Base-by-base conservation (phyloP, 2,329 filamentous ascomycete species). In the Fusarium bactridioides region DNA sequence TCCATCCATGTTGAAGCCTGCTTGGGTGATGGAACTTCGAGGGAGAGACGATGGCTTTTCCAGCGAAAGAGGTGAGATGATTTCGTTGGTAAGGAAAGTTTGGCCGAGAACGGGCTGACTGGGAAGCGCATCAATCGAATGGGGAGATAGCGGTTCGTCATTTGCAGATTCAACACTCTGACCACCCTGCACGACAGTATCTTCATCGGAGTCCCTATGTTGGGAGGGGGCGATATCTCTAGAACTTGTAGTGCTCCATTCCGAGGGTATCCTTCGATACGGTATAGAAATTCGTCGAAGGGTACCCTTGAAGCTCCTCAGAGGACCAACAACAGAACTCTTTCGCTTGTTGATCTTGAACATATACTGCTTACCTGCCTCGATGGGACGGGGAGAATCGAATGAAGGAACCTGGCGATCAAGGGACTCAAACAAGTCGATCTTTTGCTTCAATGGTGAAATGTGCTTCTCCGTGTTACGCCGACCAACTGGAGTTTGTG, bases 341-440 rank as follows among this genome's bases (percentile, higher is more conserved):
- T 38, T 61, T n/a, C 44, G 25, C 43, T 57, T 43, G 16, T 13
- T 27, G 23, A 27, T 37, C 12, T 48, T 53, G 27, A 31, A 19
- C 23, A 41, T 2, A 23, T 45, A 38, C 12, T 48, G 21, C 15
- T 33, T 61, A 7, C n/a, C 21, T 19, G 11, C 25, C 29, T 21
- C 18, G 10, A 18, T 18, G 13, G 44, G 15, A 16, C 6, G 27
- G 1, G 33, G 29, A 38, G 40, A 21, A 15, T 47, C 21, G 15
- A 23, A 5, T 16, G 44, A 9, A 23, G 57, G 31, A 11, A 41
- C 53, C 13, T 64, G 64, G 11, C 35, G 64, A 27, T 69, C 73
- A 40, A 81, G 58, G 21, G 75, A 76, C 47, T 81, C 79, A 54
- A 79, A 81, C 13, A 80, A 64, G 7, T 73, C 69, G 27, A 81